Percentiles rank a stretch among this genome's conserved stretches.
These are phyloP conservation scores for Pistacia integerrima DNA, from an alignment of 345 rosid species.

Conservation along the genomic window DNA sequence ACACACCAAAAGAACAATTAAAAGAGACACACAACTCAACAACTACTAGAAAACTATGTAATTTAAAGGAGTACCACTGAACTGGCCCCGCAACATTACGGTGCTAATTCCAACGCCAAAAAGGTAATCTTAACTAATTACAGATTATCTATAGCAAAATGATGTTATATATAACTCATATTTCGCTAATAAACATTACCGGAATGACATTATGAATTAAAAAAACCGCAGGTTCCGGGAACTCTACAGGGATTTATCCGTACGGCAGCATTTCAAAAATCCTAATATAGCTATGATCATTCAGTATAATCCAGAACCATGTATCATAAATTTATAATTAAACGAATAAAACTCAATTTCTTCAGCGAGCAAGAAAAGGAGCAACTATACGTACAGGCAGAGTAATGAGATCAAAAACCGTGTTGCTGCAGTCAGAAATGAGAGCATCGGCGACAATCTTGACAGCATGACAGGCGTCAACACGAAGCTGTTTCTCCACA, in stretches of 20 bases:
- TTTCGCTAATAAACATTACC: too few relatives aligned
- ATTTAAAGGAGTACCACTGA: neutral
- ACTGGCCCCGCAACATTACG: neutral
- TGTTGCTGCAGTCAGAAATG: conserved; percentile 48
- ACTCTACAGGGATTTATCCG: too few relatives aligned
- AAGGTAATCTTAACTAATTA: neutral
- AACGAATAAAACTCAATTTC: neutral
- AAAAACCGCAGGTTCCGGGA: too few relatives aligned
- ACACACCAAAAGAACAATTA: neutral
- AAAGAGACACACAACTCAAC: neutral
- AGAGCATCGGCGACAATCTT: conserved; percentile 79
- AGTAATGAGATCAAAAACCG: conserved; percentile 70
- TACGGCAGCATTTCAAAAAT: too few relatives aligned
- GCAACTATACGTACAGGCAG: conserved; percentile 53
- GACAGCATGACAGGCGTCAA: conserved; percentile 77
- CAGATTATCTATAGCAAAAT: too few relatives aligned
- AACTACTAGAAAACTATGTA: neutral
- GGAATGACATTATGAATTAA: too few relatives aligned
- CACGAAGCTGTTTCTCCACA: conserved; percentile 63
- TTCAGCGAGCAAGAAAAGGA: neutral
- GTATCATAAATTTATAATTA: neutral
- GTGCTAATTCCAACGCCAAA: neutral
- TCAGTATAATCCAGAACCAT: neutral
- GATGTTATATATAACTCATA: too few relatives aligned
- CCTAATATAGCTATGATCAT: neutral